A percentile compares a stretch with the other conserved stretches of the same genome.
phyloP scores from a whole-genome alignment of 768 basidiomycete genomes.

The Terana coerulea region DNA sequence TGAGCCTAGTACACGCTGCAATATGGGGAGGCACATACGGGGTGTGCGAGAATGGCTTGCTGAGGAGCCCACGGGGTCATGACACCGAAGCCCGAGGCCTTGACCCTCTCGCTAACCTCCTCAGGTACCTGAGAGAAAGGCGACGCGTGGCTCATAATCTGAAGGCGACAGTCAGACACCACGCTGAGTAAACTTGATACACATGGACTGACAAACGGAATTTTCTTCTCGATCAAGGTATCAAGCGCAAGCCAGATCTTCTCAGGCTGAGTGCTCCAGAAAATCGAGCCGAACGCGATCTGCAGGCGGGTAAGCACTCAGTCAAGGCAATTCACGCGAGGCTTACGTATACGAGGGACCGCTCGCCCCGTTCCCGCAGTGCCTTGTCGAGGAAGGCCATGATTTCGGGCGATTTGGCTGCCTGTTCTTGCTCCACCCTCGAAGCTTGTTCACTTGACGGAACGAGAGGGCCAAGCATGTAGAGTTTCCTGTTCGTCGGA shows the following conservation, averaged over 20 bases:
- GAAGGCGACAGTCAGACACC: neutral
- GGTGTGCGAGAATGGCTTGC: constrained; percentile 22
- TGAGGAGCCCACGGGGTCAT: constrained; percentile 25
- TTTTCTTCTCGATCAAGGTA: constrained; percentile 18
- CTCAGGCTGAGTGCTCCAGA: constrained; percentile 18
- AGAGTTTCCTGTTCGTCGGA: constrained; percentile 4
- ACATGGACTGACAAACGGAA: constrained; percentile 20
- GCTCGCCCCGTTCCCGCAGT: constrained; percentile 10
- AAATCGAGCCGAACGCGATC: constrained; percentile 23
- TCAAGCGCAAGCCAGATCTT: constrained; percentile 19
- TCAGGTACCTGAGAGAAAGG: constrained; percentile 12
- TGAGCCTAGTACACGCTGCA: neutral
- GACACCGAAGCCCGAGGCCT: constrained; percentile 16
- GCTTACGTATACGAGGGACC: constrained; percentile 21
- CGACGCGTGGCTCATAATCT: constrained; percentile 21
- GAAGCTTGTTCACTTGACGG: constrained; percentile 3
- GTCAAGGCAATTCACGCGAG: neutral
- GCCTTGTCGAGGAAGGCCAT: constrained; percentile 15
- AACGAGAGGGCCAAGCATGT: constrained; percentile 16
- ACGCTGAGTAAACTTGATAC: neutral
- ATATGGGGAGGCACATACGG: constrained; percentile 12
- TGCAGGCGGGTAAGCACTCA: neutral
- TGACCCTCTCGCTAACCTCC: constrained; percentile 13
- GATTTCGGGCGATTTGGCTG: constrained; percentile 9
- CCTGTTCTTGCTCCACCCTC: constrained; percentile 6